phyloP scores from a whole-genome alignment of 177 flowering plant genomes.

The Tripterygium wilfordii region DNA sequence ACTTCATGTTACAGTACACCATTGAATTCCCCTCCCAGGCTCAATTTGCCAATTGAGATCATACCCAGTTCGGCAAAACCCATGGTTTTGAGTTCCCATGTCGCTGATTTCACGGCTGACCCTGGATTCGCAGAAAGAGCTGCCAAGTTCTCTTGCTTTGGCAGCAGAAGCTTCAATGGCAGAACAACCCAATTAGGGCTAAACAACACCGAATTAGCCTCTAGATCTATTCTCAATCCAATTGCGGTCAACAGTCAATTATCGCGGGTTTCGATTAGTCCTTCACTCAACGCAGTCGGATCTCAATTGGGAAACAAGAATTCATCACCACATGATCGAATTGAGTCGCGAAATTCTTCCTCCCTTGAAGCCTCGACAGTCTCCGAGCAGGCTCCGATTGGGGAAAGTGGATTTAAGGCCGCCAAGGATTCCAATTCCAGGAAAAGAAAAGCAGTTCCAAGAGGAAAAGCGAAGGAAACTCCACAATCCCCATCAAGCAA shows the following conservation, averaged over 20 bases:
- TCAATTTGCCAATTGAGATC: conserved; percentile 21
- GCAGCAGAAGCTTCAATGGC: conserved; percentile 12
- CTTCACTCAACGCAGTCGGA: conserved; percentile 14
- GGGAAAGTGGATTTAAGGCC: conserved; percentile 22
- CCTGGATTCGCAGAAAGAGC: conserved; percentile 40
- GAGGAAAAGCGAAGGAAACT: conserved; percentile 36
- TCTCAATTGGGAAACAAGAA: conserved; percentile 15
- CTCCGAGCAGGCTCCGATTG: conserved; percentile 30
- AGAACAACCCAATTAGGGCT: conserved; percentile 5
- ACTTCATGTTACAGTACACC: conserved; percentile 38
- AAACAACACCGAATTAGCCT: conserved; percentile 9
- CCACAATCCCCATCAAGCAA: conserved; percentile 21
- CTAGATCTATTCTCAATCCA: conserved; percentile 1
- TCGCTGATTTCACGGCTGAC: conserved; percentile 24
- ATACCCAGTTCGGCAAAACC: conserved; percentile 10
- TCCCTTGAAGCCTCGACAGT: conserved; percentile 29
- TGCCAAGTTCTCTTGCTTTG: conserved; percentile 31
- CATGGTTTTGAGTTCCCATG: conserved; percentile 7
- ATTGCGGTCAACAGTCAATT: conserved; percentile 8
- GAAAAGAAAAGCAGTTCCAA: conserved; percentile 51
- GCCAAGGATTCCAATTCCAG: conserved; percentile 26
- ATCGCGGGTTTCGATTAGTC: conserved; percentile 19
- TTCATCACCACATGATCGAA: conserved; percentile 9
- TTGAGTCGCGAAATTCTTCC: too few species aligned
- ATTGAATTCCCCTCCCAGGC: conserved; percentile 37